Conservation (phyloP, 2,329 filamentous ascomycete species). For the Chaetomiaceae sp. region DNA sequence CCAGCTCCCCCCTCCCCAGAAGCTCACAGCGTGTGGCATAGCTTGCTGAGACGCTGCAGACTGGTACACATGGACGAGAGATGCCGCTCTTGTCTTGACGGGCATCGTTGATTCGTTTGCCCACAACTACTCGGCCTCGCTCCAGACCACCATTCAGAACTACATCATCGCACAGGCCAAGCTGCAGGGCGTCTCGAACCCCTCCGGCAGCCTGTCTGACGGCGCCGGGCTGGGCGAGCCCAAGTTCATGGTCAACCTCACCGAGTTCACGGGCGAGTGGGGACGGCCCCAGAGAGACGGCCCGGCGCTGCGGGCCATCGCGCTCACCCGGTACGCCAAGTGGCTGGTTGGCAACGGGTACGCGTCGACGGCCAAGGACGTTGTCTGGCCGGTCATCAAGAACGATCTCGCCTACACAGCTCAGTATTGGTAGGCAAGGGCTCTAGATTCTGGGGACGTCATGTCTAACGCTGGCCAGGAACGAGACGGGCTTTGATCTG, state of each 20-base stretch:
- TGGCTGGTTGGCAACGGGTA: constrained; percentile 65
- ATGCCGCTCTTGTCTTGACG: constrained; percentile 66
- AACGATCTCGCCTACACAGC: constrained; percentile 73
- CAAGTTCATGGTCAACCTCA: constrained; percentile 62
- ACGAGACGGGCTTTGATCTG: constrained; percentile 62
- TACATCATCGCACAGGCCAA: constrained; percentile 62
- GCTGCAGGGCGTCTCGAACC: constrained; percentile 62
- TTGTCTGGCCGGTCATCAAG: constrained; percentile 66
- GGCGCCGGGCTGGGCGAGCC: constrained; percentile 60
- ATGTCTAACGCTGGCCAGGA: constrained; percentile 34
- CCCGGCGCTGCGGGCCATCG: constrained; percentile 67
- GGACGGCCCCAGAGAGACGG: constrained; percentile 76
- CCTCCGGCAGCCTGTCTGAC: constrained; percentile 52
- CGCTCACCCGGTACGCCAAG: constrained; percentile 65
- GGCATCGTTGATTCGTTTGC: constrained; percentile 59
- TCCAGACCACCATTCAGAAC: constrained; percentile 58
- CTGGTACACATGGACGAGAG: constrained; percentile 73
- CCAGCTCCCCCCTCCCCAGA: too few relatives aligned
- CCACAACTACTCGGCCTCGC: constrained; percentile 48
- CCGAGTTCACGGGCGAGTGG: constrained; percentile 62
- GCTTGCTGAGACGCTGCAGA: constrained; percentile 39
- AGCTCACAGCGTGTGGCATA: neutral
- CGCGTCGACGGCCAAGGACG: constrained; percentile 45
- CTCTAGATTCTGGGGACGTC: neutral
- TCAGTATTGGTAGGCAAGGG: constrained; percentile 56